phyloP scores from a whole-genome alignment of 352 stramenopile species.

The Globisporangium parvum region DNA sequence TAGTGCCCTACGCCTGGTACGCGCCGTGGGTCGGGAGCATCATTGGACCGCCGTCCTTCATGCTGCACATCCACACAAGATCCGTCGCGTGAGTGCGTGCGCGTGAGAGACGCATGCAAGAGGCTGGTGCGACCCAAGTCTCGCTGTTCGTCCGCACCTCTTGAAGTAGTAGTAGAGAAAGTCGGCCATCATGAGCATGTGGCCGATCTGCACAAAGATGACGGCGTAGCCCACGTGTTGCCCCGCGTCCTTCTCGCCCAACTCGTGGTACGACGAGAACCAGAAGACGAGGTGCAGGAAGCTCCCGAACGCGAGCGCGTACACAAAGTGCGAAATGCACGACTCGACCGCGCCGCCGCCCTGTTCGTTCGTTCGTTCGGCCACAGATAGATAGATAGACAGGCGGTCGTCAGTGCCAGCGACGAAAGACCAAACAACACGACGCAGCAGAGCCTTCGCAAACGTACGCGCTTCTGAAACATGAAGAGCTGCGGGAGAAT shows the following conservation, averaged over 20 bases:
- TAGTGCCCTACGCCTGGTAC: slow-evolving; percentile 57
- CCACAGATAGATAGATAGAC: too few relatives aligned
- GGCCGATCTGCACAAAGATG: slow-evolving; percentile 95
- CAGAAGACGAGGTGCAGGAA: slow-evolving; percentile 98
- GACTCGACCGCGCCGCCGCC: slow-evolving; percentile 92
- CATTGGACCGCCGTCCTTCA: slow-evolving; percentile 85
- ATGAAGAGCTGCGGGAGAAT: slow-evolving; percentile 98
- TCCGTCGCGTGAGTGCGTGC: too few relatives aligned
- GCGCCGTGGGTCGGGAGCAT: slow-evolving; percentile 85
- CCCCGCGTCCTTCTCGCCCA: slow-evolving; percentile 90
- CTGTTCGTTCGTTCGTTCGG: slow-evolving; percentile 26
- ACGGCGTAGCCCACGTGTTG: slow-evolving; percentile 92
- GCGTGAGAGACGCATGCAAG: too few relatives aligned
- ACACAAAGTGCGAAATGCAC: slow-evolving; percentile 96
- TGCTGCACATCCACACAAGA: slow-evolving; percentile 35
- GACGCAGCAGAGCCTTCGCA: too few relatives aligned
- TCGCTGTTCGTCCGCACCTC: slow-evolving; percentile 60
- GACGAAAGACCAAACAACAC: too few relatives aligned
- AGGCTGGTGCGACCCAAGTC: too few relatives aligned
- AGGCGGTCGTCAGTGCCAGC: too few relatives aligned
- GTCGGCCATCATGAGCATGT: slow-evolving; percentile 98
- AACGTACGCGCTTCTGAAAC: slow-evolving; percentile 94
- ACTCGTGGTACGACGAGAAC: slow-evolving; percentile 98
- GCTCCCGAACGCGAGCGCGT: slow-evolving; percentile 91
- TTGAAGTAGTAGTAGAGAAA: slow-evolving; percentile 99